Evolutionary conservation across 2,329 filamentous ascomycete species (phyloP), one percentile per base, ranked within the genome.

Genomic region (Fusarium sp.): DNA sequence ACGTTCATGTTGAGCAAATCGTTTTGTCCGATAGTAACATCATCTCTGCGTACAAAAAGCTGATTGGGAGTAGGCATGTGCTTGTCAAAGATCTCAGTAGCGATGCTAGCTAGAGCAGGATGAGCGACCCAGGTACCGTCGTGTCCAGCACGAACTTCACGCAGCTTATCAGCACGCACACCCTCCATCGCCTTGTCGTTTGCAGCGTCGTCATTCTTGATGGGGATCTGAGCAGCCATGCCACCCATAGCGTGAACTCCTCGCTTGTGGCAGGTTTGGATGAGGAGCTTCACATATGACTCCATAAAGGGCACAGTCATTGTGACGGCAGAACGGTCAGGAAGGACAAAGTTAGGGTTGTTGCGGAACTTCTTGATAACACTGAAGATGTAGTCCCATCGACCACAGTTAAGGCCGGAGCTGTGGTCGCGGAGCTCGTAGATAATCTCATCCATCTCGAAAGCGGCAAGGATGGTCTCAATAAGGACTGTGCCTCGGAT

Each of bases 361-460:
- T 97, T 90, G 79, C 96, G 93, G 92, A 98, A 97, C 83, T 97
- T 97, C 89, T 99, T 99, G 87, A 99, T 98, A 79, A 95, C 94
- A 81, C 92, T 96, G 88, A 99, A 99, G 84, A 99, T 98, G 87
- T 99, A 99, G 80, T 99, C 96, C 96, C 96, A 99, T 74, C 96
- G 92, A 71, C 96, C 96, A 83, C 96, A 98, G 90, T 99, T 99
- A 78, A 99, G 89, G 49, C 96, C 96, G 9, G 95, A 92, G 81
- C 91, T 95, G 86, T 99, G 96, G 79, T 98, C 95, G 66, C 96
- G 92, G 74, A 99, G 91, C 85, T 98, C 96, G 82, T 98, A 99
- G 83, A 99, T 98, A 83, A 99, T 98, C 90, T 99, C 96, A 77
- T 99, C 96, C 96, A 99, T 99, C 87, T 99, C 96, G 78, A 99